Evolutionary conservation across 768 basidiomycete species (phyloP).

Genomic region (Pleurotus tuber-regium): DNA sequence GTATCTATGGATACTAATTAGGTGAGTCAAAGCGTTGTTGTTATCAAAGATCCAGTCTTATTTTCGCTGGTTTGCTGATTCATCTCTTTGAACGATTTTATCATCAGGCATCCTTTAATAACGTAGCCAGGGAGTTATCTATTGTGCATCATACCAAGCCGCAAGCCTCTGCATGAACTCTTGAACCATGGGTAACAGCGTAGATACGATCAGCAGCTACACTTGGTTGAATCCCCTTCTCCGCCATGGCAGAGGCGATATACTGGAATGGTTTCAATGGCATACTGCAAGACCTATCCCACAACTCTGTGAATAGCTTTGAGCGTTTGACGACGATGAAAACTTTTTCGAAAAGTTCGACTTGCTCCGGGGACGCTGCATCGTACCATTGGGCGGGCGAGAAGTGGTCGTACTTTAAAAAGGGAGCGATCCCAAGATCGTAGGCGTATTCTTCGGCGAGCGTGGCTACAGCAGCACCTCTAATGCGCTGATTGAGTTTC

Average conservation of each 20-base stretch:
- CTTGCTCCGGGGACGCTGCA: not conserved
- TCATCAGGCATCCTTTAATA: no score
- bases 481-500: conserved; percentile 3
- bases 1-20: not conserved
- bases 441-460: conserved; percentile 7
- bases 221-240: not conserved
- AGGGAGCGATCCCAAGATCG: conserved; percentile 4
- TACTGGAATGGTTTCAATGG: not conserved
- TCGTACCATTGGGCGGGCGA: not conserved
- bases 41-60: not conserved
- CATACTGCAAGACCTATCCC: not conserved
- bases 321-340: not conserved
- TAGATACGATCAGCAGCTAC: not conserved
- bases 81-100: no score
- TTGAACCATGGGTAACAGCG: conserved; percentile 4
- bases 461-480: not conserved
- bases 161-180: no score
- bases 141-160: no score
- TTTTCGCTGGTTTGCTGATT: no score
- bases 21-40: not conserved
- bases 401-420: not conserved
- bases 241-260: not conserved
- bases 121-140: no score
- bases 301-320: conserved; percentile 1
- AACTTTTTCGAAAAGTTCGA: not conserved